A percentile compares a stretch with the other conserved stretches of the same genome.
phyloP scores from a whole-genome alignment of 257 asterid species.

The Solanum tarapatanum region DNA sequence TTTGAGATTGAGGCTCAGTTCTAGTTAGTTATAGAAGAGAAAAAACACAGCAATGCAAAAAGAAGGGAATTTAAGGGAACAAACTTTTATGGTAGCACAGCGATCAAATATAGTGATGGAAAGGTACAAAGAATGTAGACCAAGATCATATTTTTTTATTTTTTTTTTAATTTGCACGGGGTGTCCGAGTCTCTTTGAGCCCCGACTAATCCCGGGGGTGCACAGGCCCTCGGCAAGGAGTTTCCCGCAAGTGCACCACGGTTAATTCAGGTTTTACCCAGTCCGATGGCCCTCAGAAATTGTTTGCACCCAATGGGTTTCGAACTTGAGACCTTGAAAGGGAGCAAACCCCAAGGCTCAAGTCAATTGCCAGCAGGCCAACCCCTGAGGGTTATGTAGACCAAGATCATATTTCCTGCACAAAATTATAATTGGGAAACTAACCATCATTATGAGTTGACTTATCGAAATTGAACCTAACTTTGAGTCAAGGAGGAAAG shows the following conservation, averaged over 20 bases:
- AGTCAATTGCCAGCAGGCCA: too few species aligned
- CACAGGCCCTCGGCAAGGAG: too few species aligned
- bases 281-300: too few species aligned
- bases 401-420: neutral
- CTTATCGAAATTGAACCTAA: neutral
- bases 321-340: too few species aligned
- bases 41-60: neutral
- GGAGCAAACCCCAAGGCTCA: too few species aligned
- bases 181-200: too few species aligned
- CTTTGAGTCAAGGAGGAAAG: neutral
- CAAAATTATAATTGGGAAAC: neutral
- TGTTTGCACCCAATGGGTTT: too few species aligned
- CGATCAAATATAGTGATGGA: neutral
- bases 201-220: too few species aligned
- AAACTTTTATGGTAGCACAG: neutral
- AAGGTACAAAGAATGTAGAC: neutral
- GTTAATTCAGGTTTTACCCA: too few species aligned
- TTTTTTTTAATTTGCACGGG: too few species aligned
- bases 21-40: neutral
- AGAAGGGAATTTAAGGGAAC: neutral
- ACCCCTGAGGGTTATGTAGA: too few species aligned
- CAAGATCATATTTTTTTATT: neutral
- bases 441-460: neutral
- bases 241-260: too few species aligned
- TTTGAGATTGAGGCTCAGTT: neutral